Evolutionary conservation across 768 basidiomycete genomes (phyloP), one percentile per base, ranked within the genome.

Genomic region (Paxillus rubicundulus): DNA sequence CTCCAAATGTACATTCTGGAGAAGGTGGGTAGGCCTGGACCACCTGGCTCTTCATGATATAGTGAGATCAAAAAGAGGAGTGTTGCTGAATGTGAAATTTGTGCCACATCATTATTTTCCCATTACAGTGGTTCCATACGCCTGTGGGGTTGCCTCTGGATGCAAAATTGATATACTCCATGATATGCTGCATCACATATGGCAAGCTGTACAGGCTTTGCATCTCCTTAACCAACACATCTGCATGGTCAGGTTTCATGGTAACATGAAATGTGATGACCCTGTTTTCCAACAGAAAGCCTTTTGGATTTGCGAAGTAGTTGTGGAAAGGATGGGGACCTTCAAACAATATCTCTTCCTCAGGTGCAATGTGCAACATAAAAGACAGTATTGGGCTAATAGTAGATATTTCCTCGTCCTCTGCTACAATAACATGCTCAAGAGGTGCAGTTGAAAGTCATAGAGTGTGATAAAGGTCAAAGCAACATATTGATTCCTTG

Each of bases 51-150:
- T 21, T 16, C 45, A 33, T 51, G 18, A 56, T 40, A 28, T 42
- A 21, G 1, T 8, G 39, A 3, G 28, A 17, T 2, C 21, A 7
- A 42, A 47, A 51, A 7, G 33, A 12, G 3, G 50, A 56, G 20
- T 47, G 45, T 38, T 46, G 45, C 34, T 56, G 54, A n/a, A 48
- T 46, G 10, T 13, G 38, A 20, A 51, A 56, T 40, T 56, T 56
- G 18, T 47, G 18, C 54, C 54, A 56, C 2, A 42, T 21, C 21
- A 21, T 21, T 21, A 21, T 21, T 21, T 21, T 21, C 5, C 21
- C 21, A 21, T 21, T 21, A 21, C 21, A 5, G 21, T 2, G 21
- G 21, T 21, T 21, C 21, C 21, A 21, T 21, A 21, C 2, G 21
- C 21, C 21, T 21, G 21, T 21, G 21, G 21, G 21, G 21, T 21